Base-by-base conservation (phyloP, 208 protist genomes). In the Leishmania arabica region DNA sequence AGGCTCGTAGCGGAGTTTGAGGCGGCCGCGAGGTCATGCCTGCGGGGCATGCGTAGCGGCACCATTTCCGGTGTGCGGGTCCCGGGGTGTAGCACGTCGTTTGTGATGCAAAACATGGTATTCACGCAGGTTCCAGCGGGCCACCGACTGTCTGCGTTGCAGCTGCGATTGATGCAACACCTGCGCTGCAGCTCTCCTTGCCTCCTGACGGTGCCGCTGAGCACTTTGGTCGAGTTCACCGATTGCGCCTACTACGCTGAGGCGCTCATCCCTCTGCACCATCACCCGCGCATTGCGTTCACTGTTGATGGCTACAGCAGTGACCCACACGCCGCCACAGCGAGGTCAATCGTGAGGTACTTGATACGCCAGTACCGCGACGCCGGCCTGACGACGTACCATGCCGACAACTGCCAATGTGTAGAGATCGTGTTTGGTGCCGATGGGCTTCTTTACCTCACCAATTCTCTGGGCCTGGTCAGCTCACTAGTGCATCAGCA, bases 21-120 rank as follows among this genome's bases (percentile, higher is more conserved):
- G 19, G 69, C 75, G 27, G 69, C 72, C 34, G 87, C 86, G 13
- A 56, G 74, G 51, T 74, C 76, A 37, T 74, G 82, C 27, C 45
- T 80, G 53, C 45, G 7, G 3, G 77, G 54, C 27, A 72, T 75
- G 70, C 83, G 74, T 31, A 51, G 58, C 47, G 83, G 76, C 0
- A 9, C 65, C 24, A 47, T 62, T 64, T 31, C 37, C 2, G 83
- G 53, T 1, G 37, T 65, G 47, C 64, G 70, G 9, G 77, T 86
- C n/a, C 65, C 75, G 19, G 81, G 49, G 56, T 90, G 85, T 82
- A 82, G 73, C 70, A 90, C 84, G n/a, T 86, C 88, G 8, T 88
- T 90, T 75, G 85, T 90, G 34, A 47, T 84, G 80, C 84, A 88
- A 62, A 92, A 92, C 79, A 88, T 93, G 45, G 77, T 92, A 27